These are phyloP conservation scores for Lactarius psammicola DNA, from an alignment of 768 basidiomycete genomes.

Conservation along the genomic window DNA sequence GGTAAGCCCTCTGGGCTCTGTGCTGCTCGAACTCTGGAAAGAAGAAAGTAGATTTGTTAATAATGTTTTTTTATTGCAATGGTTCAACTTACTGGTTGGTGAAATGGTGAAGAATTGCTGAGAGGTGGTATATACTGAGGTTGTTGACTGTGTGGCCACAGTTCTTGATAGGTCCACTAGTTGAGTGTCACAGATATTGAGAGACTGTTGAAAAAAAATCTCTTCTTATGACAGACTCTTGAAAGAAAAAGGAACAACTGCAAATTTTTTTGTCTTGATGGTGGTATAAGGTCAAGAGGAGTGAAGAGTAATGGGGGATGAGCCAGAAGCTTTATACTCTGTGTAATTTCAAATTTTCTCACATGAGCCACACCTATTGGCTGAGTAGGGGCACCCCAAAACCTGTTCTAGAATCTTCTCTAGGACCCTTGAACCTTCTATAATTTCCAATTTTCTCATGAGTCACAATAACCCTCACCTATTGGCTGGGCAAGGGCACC, in stretches of 20 bases:
- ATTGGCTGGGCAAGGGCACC: background rate
- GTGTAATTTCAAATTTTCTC: conserved; percentile 14
- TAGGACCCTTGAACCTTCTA: background rate
- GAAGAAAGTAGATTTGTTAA: background rate
- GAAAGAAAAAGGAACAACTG: background rate
- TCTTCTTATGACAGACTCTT: conserved; percentile 4
- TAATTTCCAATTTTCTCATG: conserved; percentile 1
- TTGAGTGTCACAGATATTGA: background rate
- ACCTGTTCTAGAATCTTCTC: background rate
- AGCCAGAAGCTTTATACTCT: background rate
- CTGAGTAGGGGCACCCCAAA: background rate
- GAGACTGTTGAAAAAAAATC: background rate
- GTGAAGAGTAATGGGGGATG: background rate
- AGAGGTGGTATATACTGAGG: too few relatives aligned
- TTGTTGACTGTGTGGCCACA: background rate
- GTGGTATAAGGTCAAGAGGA: conserved; percentile 1
- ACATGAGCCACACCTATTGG: background rate
- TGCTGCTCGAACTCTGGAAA: background rate
- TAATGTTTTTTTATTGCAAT: background rate
- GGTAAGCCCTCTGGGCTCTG: background rate
- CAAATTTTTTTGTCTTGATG: conserved; percentile 3
- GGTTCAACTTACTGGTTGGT: conserved; percentile 13
- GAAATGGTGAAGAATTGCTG: conserved; percentile 5
- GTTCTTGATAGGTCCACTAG: background rate
- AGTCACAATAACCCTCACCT: background rate